Evolutionary conservation across 306 rosid genomes (phyloP), one percentile per base, ranked within the genome.

Genomic region (Echinosophora koreensis): DNA sequence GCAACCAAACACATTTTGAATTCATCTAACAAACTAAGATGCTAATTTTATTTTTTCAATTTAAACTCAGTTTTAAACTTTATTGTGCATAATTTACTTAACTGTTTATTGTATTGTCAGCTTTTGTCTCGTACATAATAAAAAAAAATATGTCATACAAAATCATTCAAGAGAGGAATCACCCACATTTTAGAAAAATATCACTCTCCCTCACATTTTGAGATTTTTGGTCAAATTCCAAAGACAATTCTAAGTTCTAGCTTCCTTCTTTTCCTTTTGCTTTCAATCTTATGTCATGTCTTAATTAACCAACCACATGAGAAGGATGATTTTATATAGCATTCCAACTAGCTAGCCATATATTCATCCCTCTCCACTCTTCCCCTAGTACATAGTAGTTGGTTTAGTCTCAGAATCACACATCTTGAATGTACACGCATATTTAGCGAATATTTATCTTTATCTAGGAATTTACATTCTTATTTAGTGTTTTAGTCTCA

Each of bases 191-290:
- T 9, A 41, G 75, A 75, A 52, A 66, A 77, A 34, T n/a, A 77
- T 56, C 60, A 10, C 73, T 52, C 17, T 52, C 66, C 18, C 44
- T 50, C 46, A 66, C 47, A 67, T 56, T 57, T 67, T 55, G 4
- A 54, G 80, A 76, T 76, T 67, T 67, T 46, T 66, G 2, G 57
- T 16, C 81, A 49, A 56, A 66, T 42, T 54, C 81, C 57, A 54
- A 39, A 6, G 55, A 38, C 58, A 39, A 16, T 63, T 17, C 37
- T 30, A 51, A 69, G 7, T 51, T 18, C 42, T 35, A 39, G 7
- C 44, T 22, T 73, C 61, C 6, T 14, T 28, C 18, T 2, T 39
- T 66, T 65, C 22, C 3, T 10, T 39, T 66, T 65, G n/a, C 3
- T 10, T 65, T 9, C 64, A 64, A 13, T 47, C 62, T 50, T 49